Conservation (phyloP, 1,284 basidiomycete genomes). For the Somion occarium region DNA sequence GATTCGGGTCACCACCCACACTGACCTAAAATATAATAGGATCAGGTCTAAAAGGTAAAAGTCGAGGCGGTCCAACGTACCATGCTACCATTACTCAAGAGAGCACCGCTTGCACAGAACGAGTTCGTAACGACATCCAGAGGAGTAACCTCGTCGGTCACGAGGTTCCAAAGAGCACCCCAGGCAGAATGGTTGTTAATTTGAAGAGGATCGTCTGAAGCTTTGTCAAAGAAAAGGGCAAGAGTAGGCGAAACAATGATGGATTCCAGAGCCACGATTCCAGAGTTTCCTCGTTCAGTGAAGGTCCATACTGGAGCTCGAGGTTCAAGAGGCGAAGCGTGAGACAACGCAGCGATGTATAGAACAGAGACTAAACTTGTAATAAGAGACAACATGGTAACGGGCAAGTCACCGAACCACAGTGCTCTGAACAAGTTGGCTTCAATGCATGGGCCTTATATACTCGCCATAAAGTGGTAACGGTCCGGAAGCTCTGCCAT, state of each 20-base stretch:
- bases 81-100: constrained; percentile 46
- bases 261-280: constrained; percentile 43
- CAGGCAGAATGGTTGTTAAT: constrained; percentile 40
- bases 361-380: too few species aligned
- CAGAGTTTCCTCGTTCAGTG: constrained; percentile 32
- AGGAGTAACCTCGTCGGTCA: constrained; percentile 35
- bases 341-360: too few species aligned
- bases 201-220: constrained; percentile 39
- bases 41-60: constrained; percentile 3
- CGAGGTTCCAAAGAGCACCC: constrained; percentile 41
- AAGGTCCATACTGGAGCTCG: constrained; percentile 21
- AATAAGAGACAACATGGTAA: too few species aligned
- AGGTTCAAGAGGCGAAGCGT: too few species aligned
- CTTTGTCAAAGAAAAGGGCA: constrained; percentile 42
- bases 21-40: constrained; percentile 28
- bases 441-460: too few species aligned
- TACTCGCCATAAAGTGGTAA: too few species aligned
- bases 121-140: constrained; percentile 43
- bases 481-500: too few species aligned
- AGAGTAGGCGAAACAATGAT: constrained; percentile 42
- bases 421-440: too few species aligned
- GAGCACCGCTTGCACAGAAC: constrained; percentile 49
- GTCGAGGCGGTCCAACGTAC: constrained; percentile 17
- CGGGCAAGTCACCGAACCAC: too few species aligned
- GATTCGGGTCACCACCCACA: constrained; percentile 39